phyloP scores from a whole-genome alignment of 2,329 filamentous ascomycete species.

The Paramyrothecium sp. region DNA sequence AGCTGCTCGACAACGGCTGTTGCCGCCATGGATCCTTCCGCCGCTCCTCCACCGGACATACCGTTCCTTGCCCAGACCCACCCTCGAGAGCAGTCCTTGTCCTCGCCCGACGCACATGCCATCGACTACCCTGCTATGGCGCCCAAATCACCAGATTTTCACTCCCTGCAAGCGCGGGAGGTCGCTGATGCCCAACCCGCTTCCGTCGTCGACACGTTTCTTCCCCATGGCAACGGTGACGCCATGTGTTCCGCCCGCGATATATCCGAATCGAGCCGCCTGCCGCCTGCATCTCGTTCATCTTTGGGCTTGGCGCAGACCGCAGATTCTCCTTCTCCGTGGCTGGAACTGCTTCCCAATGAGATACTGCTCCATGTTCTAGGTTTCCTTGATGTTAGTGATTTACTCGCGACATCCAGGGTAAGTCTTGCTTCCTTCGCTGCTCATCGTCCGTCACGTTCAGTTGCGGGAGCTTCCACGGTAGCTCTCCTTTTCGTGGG shows the following conservation, averaged over 20 bases:
- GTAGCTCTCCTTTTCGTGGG: too few relatives aligned
- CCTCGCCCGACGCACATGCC: neutral
- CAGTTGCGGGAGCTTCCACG: too few relatives aligned
- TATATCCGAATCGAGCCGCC: neutral
- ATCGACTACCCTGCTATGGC: neutral
- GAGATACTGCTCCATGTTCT: conserved; percentile 57
- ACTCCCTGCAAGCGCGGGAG: neutral
- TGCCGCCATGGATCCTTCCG: neutral
- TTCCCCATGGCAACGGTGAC: neutral
- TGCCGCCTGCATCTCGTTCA: neutral
- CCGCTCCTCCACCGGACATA: neutral
- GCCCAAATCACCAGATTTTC: neutral
- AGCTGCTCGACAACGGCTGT: neutral
- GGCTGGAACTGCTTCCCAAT: conserved; percentile 48
- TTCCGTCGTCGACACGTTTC: neutral
- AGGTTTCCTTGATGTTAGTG: conserved; percentile 54
- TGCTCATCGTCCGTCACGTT: neutral
- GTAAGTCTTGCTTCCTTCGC: conserved; percentile 36
- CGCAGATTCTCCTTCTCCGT: conserved; percentile 7
- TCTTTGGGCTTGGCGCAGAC: neutral
- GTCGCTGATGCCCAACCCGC: conserved; percentile 27
- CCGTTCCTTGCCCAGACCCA: neutral
- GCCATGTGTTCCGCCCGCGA: neutral
- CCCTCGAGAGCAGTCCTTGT: neutral
- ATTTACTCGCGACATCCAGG: conserved; percentile 54